phyloP scores from a whole-genome alignment of 1,284 basidiomycete species.

The Sporisorium iseilematis-ciliati region DNA sequence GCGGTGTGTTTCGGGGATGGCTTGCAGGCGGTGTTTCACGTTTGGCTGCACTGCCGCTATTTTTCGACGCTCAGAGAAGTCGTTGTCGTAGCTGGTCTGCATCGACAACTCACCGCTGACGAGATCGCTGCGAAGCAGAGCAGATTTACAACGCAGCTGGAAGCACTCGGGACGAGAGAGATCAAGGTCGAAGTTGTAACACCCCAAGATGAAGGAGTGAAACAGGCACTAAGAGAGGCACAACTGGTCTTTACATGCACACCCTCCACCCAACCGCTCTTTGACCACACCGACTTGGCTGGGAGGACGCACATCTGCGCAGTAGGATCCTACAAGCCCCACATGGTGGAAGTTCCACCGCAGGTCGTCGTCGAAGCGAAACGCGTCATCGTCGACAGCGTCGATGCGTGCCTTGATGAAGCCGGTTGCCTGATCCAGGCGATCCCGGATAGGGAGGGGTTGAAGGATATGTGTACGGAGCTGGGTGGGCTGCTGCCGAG shows the following conservation, averaged over 20 bases:
- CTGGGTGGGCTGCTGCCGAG: background rate
- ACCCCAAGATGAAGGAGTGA: background rate
- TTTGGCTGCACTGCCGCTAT: constrained; percentile 23
- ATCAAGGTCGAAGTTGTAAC: background rate
- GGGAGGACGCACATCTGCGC: constrained; percentile 15
- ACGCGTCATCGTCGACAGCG: constrained; percentile 23
- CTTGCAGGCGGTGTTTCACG: constrained; percentile 21
- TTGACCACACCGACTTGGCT: background rate
- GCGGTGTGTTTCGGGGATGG: constrained; percentile 36
- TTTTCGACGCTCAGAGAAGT: background rate
- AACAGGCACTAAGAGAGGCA: background rate
- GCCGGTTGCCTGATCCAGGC: constrained; percentile 38
- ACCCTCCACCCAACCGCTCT: constrained; percentile 14
- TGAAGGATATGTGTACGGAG: background rate
- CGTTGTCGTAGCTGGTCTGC: constrained; percentile 2
- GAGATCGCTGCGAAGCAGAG: constrained; percentile 9
- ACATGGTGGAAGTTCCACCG: constrained; percentile 33
- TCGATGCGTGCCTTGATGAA: constrained; percentile 21
- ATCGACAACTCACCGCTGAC: background rate
- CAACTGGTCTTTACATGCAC: constrained; percentile 37
- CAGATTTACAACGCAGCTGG: background rate
- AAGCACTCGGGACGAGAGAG: background rate
- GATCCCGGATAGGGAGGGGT: background rate
- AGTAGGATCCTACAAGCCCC: constrained; percentile 29
- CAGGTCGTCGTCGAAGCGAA: background rate